Percentiles rank a stretch among this genome's conserved stretches.
These are phyloP conservation scores for Canariomyces notabilis DNA, from an alignment of 2,329 filamentous ascomycete species.

Conservation along the genomic window DNA sequence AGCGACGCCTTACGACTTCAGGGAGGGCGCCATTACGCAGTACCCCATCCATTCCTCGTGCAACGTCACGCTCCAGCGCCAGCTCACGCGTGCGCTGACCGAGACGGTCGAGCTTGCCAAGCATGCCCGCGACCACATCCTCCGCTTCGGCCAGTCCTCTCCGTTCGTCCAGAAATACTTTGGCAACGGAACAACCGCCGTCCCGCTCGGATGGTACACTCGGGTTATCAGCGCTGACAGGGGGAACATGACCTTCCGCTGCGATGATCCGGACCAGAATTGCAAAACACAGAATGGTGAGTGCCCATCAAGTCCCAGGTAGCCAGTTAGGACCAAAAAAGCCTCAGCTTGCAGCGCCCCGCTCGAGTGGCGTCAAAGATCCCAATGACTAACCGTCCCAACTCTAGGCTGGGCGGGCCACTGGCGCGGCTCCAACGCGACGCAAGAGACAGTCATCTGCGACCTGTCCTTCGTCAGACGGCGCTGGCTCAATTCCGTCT, in stretches of 20 bases:
- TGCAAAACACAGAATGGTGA: constrained; percentile 46
- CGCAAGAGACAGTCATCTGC: constrained; percentile 66
- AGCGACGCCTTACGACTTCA: constrained; percentile 16
- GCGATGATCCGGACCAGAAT: constrained; percentile 63
- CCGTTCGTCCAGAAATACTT: constrained; percentile 63
- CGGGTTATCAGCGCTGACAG: constrained; percentile 55
- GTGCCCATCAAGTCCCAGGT: constrained; percentile 17
- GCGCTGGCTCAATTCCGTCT: constrained; percentile 53
- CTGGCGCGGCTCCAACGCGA: constrained; percentile 61
- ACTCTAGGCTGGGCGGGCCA: constrained; percentile 59
- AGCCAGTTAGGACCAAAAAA: too few species aligned
- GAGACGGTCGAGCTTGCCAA: constrained; percentile 54
- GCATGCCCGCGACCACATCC: constrained; percentile 59
- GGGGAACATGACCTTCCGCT: constrained; percentile 55
- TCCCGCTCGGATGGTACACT: constrained; percentile 58
- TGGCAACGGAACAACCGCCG: constrained; percentile 52
- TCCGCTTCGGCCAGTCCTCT: constrained; percentile 52
- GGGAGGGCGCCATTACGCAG: constrained; percentile 16
- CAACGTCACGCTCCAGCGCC: constrained; percentile 54
- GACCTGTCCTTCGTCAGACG: constrained; percentile 55
- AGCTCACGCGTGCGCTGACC: constrained; percentile 51
- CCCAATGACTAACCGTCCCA: background rate
- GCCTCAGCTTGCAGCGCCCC: background rate
- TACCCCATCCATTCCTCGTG: constrained; percentile 60
- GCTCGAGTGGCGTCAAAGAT: background rate